Evolutionary conservation across 2,329 filamentous ascomycete species (phyloP).

Genomic region (Coniochaeta pulveracea): DNA sequence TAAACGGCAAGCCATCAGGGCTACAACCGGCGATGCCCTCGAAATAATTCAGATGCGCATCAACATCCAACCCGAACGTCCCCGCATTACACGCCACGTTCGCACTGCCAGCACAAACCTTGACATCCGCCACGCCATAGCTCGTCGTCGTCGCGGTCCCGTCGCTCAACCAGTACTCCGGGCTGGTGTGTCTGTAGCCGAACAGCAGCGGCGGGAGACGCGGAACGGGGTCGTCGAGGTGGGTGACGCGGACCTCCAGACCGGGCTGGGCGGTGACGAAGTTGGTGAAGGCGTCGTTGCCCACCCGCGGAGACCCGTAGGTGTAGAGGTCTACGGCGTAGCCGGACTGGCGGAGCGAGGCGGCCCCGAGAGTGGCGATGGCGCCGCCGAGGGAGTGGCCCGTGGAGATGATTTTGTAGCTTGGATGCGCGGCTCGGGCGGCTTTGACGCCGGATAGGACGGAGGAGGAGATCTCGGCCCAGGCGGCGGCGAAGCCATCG

Average conservation of each 20-base stretch:
- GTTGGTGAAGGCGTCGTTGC: conserved; percentile 40
- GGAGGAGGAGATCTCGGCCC: conserved; percentile 35
- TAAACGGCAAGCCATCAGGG: conserved; percentile 14
- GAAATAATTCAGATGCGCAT: conserved; percentile 39
- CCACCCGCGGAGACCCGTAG: conserved; percentile 56
- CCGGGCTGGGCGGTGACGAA: conserved; percentile 42
- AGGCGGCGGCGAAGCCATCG: conserved; percentile 47
- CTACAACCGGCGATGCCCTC: conserved; percentile 28
- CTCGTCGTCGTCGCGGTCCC: conserved; percentile 20
- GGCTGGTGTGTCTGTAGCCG: conserved; percentile 54
- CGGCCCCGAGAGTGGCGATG: conserved; percentile 48
- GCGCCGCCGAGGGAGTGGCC: conserved; percentile 62
- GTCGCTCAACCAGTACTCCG: conserved; percentile 53
- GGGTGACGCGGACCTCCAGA: conserved; percentile 52
- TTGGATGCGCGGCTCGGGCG: conserved; percentile 33
- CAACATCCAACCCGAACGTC: conserved; percentile 28
- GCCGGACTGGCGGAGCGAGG: conserved; percentile 38
- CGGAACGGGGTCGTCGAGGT: conserved; percentile 56
- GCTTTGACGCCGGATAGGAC: conserved; percentile 30
- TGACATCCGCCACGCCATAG: conserved; percentile 27
- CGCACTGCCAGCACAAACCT: conserved; percentile 34
- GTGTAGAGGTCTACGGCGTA: conserved; percentile 46
- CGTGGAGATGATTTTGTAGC: conserved; percentile 43
- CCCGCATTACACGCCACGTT: conserved; percentile 40
- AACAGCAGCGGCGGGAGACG: conserved; percentile 50